These are phyloP conservation scores for Climacium dendroides DNA, from an alignment of 225 moss, liverwort and hornwort genomes.

Conservation along the genomic window DNA sequence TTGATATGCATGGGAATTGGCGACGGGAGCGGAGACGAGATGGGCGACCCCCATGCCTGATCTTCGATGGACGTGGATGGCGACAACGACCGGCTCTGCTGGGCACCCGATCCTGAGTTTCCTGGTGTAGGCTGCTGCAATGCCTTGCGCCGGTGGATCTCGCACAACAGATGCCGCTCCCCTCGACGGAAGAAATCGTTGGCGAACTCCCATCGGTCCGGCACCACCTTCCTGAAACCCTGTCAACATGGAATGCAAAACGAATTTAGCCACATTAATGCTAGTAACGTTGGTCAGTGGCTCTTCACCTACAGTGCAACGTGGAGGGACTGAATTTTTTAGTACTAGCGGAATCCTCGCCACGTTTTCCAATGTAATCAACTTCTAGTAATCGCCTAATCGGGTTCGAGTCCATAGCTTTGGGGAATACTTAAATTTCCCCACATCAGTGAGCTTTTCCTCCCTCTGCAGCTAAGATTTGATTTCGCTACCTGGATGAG, in stretches of 20 bases:
- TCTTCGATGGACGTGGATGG: constrained; percentile 36
- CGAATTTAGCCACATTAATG: neutral
- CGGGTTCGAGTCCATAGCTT: neutral
- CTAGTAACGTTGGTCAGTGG: neutral
- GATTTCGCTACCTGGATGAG: neutral
- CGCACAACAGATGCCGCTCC: constrained; percentile 35
- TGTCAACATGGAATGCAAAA: neutral
- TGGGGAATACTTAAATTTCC: neutral
- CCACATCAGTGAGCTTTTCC: neutral
- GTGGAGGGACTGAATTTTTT: neutral
- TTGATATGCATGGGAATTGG: constrained; percentile 12
- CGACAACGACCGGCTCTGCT: constrained; percentile 35
- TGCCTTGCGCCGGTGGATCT: constrained; percentile 50
- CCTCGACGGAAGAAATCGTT: constrained; percentile 54
- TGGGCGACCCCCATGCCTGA: constrained; percentile 36
- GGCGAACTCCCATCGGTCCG: constrained; percentile 55
- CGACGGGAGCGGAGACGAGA: constrained; percentile 38
- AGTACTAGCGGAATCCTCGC: neutral
- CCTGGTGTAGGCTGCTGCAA: constrained; percentile 4
- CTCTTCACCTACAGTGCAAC: neutral
- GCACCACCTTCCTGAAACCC: constrained; percentile 52
- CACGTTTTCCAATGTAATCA: neutral
- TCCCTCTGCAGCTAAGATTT: neutral
- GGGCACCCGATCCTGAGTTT: constrained; percentile 13
- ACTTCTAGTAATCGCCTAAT: neutral